Base-by-base conservation (phyloP, 2,329 filamentous ascomycete species). In the Blastomyces silverae region DNA sequence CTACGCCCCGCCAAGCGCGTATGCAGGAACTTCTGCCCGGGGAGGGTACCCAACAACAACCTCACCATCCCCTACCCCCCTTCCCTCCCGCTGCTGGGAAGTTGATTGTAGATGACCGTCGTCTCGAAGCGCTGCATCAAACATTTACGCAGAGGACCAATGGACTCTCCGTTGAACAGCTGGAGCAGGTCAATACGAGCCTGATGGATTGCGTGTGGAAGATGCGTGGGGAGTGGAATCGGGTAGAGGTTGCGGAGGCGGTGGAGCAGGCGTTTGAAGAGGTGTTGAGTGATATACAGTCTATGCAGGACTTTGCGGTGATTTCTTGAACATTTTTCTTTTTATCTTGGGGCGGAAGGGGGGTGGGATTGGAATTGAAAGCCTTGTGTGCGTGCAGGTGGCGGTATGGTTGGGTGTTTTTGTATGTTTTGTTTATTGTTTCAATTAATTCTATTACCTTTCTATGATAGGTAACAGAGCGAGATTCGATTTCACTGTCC, bases 181-280 rank as follows among this genome's bases (percentile, higher is more conserved):
- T 99, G 25, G 93, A 97, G 80, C 93, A 97, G 77, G 88, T 97
- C 74, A 92, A 92, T 75, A 88, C 92, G 8, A 87, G 89, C 69
- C 80, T 97, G 68, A 97, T 97, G 93, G 89, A 93, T 66, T 86
- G 88, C 68, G 84, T 97, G 56, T 99, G 94, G 94, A 83, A 83
- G 66, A 84, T 84, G 66, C 84, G 92, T 61, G 83, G 86, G 59
- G 88, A 95, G 72, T 94, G 90, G 85, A 94, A 99, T 77, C 86
- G 94, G 55, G 88, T 87, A 71, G 82, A 83, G 70, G 92, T 96
- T 17, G 82, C 88, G 17, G 79, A 79, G 57, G 79, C 82, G 48
- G 83, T 95, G 48, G 81, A 81, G 53, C 80, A 83, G 20, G 85
- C 89, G 4, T 96, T 96, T 75, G 92, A 95, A 70, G 85, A 87